Base-by-base conservation (phyloP, 352 stramenopile species). In the Thalassiosira hispida region DNA sequence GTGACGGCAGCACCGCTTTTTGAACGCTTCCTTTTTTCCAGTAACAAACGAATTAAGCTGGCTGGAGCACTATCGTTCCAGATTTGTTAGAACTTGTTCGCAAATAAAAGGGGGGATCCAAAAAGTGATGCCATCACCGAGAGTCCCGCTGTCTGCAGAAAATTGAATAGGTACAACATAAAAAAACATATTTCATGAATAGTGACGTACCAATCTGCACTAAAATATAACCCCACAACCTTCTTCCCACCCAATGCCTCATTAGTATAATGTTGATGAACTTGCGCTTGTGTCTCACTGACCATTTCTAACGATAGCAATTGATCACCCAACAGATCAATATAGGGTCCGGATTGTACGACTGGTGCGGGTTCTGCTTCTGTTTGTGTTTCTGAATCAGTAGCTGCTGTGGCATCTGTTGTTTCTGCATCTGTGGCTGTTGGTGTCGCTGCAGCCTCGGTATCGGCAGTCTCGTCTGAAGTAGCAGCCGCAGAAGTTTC, bases 221-320 rank as follows among this genome's bases (percentile, higher is more conserved):
- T 91, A 71, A 94, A 94, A 72, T 94, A 94, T 12, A 94, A 61
- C 18, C 90, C 90, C 64, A 94, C 80, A 42, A 94, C 90, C 60
- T 92, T 91, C 44, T 92, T 92, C 23, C 82, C 83, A 31, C 55
- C 22, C 14, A 94, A 81, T 59, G 65, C 65, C 44, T 92, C 88
- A 56, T 89, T 93, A 11, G 88, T 93, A 60, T 84, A 88, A 64
- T 92, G 79, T 46, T 83, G 44, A 52, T 81, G 77, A 25, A 94
- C 67, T 53, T 91, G 78, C 8, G 86, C 90, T 62, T 83, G 67
- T 14, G 68, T 85, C 64, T 92, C 85, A 61, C 88, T 80, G 27
- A 92, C 51, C 62, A 93, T 87, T 86, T 93, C 69, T 25, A 94
- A 66, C 6, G 85, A 91, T 16, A 90, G 65, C 4, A 94, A 71